Evolutionary conservation across 805 yeast genomes (phyloP), one percentile per base, ranked within the genome.

Genomic region (Kodamaea jinghongensis): DNA sequence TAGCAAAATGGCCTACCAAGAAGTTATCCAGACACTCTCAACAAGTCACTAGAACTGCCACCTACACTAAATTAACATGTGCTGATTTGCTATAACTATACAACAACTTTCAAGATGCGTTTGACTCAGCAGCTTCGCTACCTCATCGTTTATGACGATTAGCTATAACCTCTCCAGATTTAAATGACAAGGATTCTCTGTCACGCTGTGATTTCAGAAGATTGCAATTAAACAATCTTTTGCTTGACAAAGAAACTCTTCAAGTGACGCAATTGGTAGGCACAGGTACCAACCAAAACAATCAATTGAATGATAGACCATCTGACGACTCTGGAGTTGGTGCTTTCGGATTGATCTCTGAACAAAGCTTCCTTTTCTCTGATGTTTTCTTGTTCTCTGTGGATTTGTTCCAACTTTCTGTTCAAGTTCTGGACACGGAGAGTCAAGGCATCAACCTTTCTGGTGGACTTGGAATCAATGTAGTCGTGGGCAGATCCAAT

Each of bases 181-280:
- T 20, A 20, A 8, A 20, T 20, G 23, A 8, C 23, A 6, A 5
- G 23, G 23, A 6, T 20, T 6, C 7, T 20, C 8, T 5, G 23
- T 8, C 7, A n/a, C 9, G 11, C 14, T 9, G 11, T n/a, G 8
- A 6, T 6, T 20, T 23, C 16, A 30, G 17, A 14, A 15, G 27
- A 25, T n/a, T 34, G 17, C n/a, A 28, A n/a, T 30, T 69, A 86
- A 13, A 88, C 81, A 44, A 87, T 78, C 67, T 89, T 89, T 58
- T 88, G 95, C 65, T 87, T 88, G 45, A 86, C 82, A 58, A 88
- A 88, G 76, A 88, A 87, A 30, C 80, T 64, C 64, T 84, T 84
- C 65, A 89, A 74, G 54, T 85, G 89, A 39, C 73, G 73, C 59
- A 89, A 64, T 66, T 89, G 96, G 73, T 86, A 78, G 29, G 71